Conservation (phyloP, 768 basidiomycete species). For the Amanita pallidorosea region DNA sequence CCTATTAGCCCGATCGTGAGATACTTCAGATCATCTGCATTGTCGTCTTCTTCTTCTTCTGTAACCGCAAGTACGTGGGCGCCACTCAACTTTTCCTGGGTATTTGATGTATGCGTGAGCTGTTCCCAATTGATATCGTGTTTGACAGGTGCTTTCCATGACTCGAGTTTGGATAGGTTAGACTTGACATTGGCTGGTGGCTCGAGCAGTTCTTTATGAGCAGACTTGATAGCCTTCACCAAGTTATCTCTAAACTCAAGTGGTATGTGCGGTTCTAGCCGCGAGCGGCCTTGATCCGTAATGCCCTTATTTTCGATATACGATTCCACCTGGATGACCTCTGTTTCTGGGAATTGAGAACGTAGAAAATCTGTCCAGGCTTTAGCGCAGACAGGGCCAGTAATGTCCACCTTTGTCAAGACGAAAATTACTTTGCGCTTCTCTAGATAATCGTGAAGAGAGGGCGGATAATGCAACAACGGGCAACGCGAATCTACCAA, state of each 20-base stretch:
- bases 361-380: slow-evolving; percentile 59
- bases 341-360: slow-evolving; percentile 38
- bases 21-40: slow-evolving; percentile 37
- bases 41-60: slow-evolving; percentile 9
- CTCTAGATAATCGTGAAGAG: slow-evolving; percentile 56
- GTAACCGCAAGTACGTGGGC: neutral
- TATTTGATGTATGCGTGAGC: slow-evolving; percentile 31
- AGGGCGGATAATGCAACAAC: slow-evolving; percentile 74
- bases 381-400: slow-evolving; percentile 49
- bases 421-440: slow-evolving; percentile 55
- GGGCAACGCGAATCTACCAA: slow-evolving; percentile 89
- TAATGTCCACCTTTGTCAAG: slow-evolving; percentile 83
- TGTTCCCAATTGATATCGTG: slow-evolving; percentile 65
- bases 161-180: slow-evolving; percentile 36
- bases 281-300: slow-evolving; percentile 34
- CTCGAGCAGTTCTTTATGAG: slow-evolving; percentile 55
- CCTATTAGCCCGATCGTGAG: slow-evolving; percentile 81
- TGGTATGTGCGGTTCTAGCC: slow-evolving; percentile 60
- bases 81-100: slow-evolving; percentile 30
- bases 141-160: slow-evolving; percentile 62
- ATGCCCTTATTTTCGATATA: slow-evolving; percentile 45
- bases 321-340: slow-evolving; percentile 68
- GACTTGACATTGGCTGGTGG: slow-evolving; percentile 51
- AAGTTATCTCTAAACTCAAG: slow-evolving; percentile 51
- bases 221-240: slow-evolving; percentile 50